Percentiles rank a stretch among this genome's conserved stretches.
These are phyloP conservation scores for Hypomontagnella monticulosa DNA, from an alignment of 495 filamentous ascomycete genomes.

Conservation along the genomic window DNA sequence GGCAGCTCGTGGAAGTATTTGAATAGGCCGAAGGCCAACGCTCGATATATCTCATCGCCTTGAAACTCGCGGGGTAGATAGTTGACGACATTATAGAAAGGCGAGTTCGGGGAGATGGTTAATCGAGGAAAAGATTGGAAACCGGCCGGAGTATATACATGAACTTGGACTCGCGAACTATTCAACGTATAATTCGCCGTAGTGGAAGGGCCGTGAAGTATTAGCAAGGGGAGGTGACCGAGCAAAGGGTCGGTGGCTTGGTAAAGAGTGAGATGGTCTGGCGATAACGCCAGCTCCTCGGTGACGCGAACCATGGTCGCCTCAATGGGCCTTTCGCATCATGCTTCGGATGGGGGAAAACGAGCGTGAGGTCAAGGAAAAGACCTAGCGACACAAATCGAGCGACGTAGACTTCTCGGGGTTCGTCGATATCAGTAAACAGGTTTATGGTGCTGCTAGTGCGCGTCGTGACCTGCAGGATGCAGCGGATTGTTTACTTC, in stretches of 20 bases:
- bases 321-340: constrained; percentile 54
- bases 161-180: constrained; percentile 90
- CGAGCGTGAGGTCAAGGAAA: constrained; percentile 33
- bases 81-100: constrained; percentile 91
- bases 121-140: constrained; percentile 88
- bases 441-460: constrained; percentile 21
- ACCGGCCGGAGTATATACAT: constrained; percentile 88
- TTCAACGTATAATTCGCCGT: constrained; percentile 85
- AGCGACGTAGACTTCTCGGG: constrained; percentile 18
- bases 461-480: constrained; percentile 37
- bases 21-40: constrained; percentile 86
- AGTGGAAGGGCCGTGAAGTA: constrained; percentile 87
- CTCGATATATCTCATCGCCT: constrained; percentile 89
- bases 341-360: constrained; percentile 38
- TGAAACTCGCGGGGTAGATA: constrained; percentile 93
- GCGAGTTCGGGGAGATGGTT: constrained; percentile 90
- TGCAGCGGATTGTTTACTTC: constrained; percentile 32
- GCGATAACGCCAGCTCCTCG: constrained; percentile 72
- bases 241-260: constrained; percentile 81
- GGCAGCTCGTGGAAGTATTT: constrained; percentile 94
- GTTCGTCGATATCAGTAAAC: constrained; percentile 21
- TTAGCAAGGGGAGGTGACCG: constrained; percentile 74
- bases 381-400: constrained; percentile 24
- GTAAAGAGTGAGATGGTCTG: constrained; percentile 82
- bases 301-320: constrained; percentile 73